These are phyloP conservation scores for Leishmania major DNA, from an alignment of 208 protist genomes.

Conservation along the genomic window DNA sequence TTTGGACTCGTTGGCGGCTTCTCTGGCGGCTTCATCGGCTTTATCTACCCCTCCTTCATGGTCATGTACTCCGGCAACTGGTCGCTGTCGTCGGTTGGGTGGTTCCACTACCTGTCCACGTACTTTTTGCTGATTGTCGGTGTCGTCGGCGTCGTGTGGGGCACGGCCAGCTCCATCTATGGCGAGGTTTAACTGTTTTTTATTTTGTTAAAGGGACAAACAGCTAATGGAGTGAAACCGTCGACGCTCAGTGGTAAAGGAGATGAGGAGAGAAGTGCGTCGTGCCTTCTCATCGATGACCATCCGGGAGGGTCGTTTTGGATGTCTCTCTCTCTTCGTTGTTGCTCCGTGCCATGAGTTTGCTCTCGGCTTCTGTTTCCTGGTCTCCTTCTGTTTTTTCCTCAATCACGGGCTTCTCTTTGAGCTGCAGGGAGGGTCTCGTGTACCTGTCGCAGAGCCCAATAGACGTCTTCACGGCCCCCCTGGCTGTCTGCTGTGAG, in stretches of 20 bases:
- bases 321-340: too few relatives aligned
- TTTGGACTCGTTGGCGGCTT: conserved; percentile 78
- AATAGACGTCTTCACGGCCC: neutral
- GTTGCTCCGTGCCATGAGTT: too few relatives aligned
- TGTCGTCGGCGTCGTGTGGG: conserved; percentile 68
- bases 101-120: conserved; percentile 58
- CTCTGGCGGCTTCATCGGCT: conserved; percentile 72
- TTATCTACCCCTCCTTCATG: conserved; percentile 73
- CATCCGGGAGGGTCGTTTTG: neutral
- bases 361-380: too few relatives aligned
- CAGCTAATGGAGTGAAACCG: neutral
- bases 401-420: too few relatives aligned
- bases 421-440: too few relatives aligned
- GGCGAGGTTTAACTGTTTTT: conserved; percentile 22
- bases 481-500: neutral
- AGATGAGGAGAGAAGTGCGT: neutral
- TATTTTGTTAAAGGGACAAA: too few relatives aligned
- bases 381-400: neutral
- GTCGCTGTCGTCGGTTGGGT: conserved; percentile 37
- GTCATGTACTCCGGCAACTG: conserved; percentile 72
- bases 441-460: too few relatives aligned
- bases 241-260: neutral
- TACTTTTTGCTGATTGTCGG: conserved; percentile 69
- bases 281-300: neutral
- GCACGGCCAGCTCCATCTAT: conserved; percentile 64